Evolutionary conservation across 192 early-diverging fungal species (phyloP), one percentile per base, ranked within the genome.

Genomic region (Podila verticillata): DNA sequence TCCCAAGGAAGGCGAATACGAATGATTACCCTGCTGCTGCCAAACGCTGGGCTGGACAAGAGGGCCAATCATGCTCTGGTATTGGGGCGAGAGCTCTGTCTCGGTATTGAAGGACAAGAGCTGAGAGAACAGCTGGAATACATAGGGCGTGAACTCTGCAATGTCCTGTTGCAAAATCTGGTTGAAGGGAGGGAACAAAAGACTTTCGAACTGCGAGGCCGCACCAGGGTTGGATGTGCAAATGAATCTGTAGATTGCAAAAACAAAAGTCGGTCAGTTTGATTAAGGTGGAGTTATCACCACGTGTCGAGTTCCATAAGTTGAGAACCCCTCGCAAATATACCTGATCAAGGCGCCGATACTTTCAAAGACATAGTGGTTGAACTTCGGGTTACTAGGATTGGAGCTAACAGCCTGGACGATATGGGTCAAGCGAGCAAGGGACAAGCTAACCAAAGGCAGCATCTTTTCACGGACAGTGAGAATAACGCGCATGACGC

Each of bases 331-430:
- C n/a, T 20, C 44, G 28, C 19, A 13, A 15, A 0, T 13, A 24
- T 64, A 91, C 85, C 88, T 84, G 68, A 96, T 94, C 74, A 99
- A 81, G 28, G 94, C 91, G 19, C 92, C 95, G 63, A 99, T 86
- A 24, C 94, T 89, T 82, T 99, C 98, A 81, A 99, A 99, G 57
- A 94, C 83, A 83, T 91, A 99, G 84, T 99, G 97, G 82, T 94
- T 99, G 92, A 99, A 99, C 44, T 90, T 92, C 1, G 98, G 97
- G 83, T 99, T 99, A 83, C 93, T 95, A 34, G 98, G 98, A 81
- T 99, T 99, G 73, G 92, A 90, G 83, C 93, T 92, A 10, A 99
- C 93, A 60, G 92, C 87, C 19, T 85, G 85, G 69, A 98, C 87
- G 59, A 98, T 94, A 24, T 81, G 83, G 1, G 92, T 96, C 72